These are phyloP conservation scores for Trichoderma sp. DNA, from an alignment of 2,329 filamentous ascomycete species.

Conservation along the genomic window DNA sequence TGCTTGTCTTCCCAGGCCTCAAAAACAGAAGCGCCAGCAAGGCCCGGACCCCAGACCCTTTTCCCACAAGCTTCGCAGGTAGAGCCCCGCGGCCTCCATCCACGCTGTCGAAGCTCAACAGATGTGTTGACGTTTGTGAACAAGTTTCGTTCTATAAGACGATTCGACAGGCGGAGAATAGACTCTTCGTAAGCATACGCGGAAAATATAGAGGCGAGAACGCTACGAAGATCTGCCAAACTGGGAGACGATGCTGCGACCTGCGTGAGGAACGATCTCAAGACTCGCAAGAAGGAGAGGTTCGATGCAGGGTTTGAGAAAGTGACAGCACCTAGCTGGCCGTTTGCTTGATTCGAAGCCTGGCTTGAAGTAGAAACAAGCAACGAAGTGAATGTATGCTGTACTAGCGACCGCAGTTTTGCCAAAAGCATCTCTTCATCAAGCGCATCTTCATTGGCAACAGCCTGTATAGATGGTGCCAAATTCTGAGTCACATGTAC, in stretches of 20 bases:
- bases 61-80: slow-evolving; percentile 84
- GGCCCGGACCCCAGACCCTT: slow-evolving; percentile 86
- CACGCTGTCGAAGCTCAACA: slow-evolving; percentile 72
- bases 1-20: slow-evolving; percentile 75
- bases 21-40: slow-evolving; percentile 70
- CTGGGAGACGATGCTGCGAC: slow-evolving; percentile 82
- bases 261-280: slow-evolving; percentile 83
- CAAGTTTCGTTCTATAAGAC: slow-evolving; percentile 82
- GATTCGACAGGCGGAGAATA: slow-evolving; percentile 80
- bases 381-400: slow-evolving; percentile 86
- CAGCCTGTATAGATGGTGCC: slow-evolving; percentile 54
- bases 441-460: slow-evolving; percentile 37
- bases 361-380: slow-evolving; percentile 70
- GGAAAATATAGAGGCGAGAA: slow-evolving; percentile 86
- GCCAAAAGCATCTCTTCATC: slow-evolving; percentile 64
- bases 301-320: slow-evolving; percentile 52
- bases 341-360: slow-evolving; percentile 52
- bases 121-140: slow-evolving; percentile 81
- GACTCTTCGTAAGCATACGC: slow-evolving; percentile 95
- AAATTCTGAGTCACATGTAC: slow-evolving; percentile 66
- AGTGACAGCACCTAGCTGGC: slow-evolving; percentile 39
- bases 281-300: slow-evolving; percentile 81
- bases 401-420: slow-evolving; percentile 76
- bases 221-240: slow-evolving; percentile 79
- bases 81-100: slow-evolving; percentile 85